These are phyloP conservation scores for Posidonia australis DNA, from an alignment of 106 monocot genomes.

Conservation along the genomic window DNA sequence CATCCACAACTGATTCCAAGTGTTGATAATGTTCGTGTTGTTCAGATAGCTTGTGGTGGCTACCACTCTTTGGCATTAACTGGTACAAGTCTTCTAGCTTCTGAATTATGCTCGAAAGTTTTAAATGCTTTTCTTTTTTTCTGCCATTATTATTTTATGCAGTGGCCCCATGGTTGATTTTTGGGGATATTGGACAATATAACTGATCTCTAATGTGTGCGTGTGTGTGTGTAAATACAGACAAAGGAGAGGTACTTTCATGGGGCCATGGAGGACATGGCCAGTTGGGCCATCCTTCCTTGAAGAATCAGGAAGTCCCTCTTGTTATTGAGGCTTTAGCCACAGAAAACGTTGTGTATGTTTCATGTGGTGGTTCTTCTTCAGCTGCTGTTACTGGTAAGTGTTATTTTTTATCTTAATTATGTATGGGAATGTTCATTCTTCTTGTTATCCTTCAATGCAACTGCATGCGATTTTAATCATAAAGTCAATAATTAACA, in stretches of 20 bases:
- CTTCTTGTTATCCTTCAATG: too few species aligned
- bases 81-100: constrained; percentile 33
- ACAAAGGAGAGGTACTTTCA: constrained; percentile 75
- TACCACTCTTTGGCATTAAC: constrained; percentile 91
- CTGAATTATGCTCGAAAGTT: not conserved
- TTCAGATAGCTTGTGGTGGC: constrained; percentile 85
- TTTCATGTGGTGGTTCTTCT: constrained; percentile 92
- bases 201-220: too few species aligned
- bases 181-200: too few species aligned
- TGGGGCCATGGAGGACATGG: constrained; percentile 99
- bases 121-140: constrained; percentile 3
- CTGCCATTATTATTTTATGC: not conserved
- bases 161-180: too few species aligned
- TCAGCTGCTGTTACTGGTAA: constrained; percentile 93
- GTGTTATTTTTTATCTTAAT: too few species aligned
- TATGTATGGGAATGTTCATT: too few species aligned
- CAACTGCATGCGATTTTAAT: too few species aligned
- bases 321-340: constrained; percentile 48
- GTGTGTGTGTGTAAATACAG: constrained; percentile 15
- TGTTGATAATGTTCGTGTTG: constrained; percentile 37
- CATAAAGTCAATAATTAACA: too few species aligned
- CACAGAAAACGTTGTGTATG: constrained; percentile 38
- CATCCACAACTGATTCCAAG: constrained; percentile 52
- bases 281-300: constrained; percentile 69
- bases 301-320: constrained; percentile 63